Evolutionary conservation across 2,329 filamentous ascomycete genomes (phyloP), one percentile per base, ranked within the genome.

Genomic region (Colletotrichum chlorophyti): DNA sequence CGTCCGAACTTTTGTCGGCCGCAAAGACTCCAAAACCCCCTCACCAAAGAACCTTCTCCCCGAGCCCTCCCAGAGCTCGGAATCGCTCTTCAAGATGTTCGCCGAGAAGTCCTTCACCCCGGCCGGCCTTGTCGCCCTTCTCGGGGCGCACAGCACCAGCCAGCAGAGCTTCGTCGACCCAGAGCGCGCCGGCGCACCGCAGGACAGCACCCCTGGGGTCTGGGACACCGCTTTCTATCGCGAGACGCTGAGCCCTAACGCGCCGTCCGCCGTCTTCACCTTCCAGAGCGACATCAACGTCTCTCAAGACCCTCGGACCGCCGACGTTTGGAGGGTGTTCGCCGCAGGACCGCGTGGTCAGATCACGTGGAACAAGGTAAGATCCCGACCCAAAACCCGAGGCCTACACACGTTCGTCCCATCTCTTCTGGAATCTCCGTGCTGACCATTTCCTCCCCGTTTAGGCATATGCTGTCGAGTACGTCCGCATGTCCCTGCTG

Each of bases 211-310:
- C 0, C 79, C 79, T 0, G 79, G 79, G 14, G 72, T 81, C 2
- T 84, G 81, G 82, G 82, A 84, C 50, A 75, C 79, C 1, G 68
- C 76, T 6, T 84, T 79, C 66, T 84, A 83, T 67, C 69, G 72
- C 55, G 66, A 79, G 66, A 77, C 74, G 2, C 62, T 76, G 9
- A 64, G 66, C 19, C 34, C 53, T 24, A 54, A 65, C 5, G 62
- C 71, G 1, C 74, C 75, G 2, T 65, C 69, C 27, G 67, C 73
- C 31, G 73, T 79, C 24, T 76, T 73, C 63, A 72, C 72, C 60
- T 76, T 82, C 64, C 68, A 65, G 10, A 77, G 74, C 54, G 79
- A 82, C 58, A 48, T 76, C 19, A 67, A 68, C 38, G 66, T 81
- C 24, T 67, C 77, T 7, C 54, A 72, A 27, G 68, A 79, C 42